These are phyloP conservation scores for Fusarium sp. DNA, from an alignment of 2,329 filamentous ascomycete species.

Conservation along the genomic window DNA sequence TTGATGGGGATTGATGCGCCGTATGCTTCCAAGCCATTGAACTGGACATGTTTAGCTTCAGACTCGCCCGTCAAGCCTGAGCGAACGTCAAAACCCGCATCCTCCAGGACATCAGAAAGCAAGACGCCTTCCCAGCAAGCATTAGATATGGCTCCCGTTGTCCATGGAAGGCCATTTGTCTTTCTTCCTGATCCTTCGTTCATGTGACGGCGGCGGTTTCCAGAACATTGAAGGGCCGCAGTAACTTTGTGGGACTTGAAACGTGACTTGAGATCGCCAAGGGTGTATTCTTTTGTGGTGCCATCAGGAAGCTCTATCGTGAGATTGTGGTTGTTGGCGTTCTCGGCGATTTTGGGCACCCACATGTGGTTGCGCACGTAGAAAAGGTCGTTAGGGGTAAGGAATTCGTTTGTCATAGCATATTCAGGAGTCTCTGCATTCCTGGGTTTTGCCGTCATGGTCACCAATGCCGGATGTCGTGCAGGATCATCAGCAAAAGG, in stretches of 20 bases:
- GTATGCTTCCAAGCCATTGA: slow-evolving; percentile 70
- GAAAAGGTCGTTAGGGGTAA: slow-evolving; percentile 67
- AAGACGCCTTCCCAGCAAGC: slow-evolving; percentile 69
- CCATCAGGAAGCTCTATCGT: slow-evolving; percentile 69
- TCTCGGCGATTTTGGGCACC: slow-evolving; percentile 62
- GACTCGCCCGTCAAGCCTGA: slow-evolving; percentile 53
- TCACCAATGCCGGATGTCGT: slow-evolving; percentile 63
- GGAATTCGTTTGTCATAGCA: slow-evolving; percentile 61
- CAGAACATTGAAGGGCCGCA: slow-evolving; percentile 69
- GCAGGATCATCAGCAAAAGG: slow-evolving; percentile 67
- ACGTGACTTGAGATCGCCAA: slow-evolving; percentile 64
- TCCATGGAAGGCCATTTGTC: slow-evolving; percentile 71
- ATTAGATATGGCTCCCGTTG: slow-evolving; percentile 69
- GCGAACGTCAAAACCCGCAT: slow-evolving; percentile 63
- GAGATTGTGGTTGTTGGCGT: slow-evolving; percentile 58
- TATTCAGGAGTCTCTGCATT: slow-evolving; percentile 70
- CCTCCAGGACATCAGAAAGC: slow-evolving; percentile 66
- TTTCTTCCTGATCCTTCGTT: slow-evolving; percentile 57
- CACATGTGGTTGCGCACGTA: slow-evolving; percentile 74
- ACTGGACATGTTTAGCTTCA: slow-evolving; percentile 65
- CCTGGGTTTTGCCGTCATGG: slow-evolving; percentile 66
- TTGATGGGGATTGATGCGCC: slow-evolving; percentile 70
- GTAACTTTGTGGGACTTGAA: slow-evolving; percentile 66
- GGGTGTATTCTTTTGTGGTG: slow-evolving; percentile 63
- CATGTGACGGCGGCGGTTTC: slow-evolving; percentile 71